phyloP scores from a whole-genome alignment of 73 alveolate genomes.

The Paramecium caudatum region DNA sequence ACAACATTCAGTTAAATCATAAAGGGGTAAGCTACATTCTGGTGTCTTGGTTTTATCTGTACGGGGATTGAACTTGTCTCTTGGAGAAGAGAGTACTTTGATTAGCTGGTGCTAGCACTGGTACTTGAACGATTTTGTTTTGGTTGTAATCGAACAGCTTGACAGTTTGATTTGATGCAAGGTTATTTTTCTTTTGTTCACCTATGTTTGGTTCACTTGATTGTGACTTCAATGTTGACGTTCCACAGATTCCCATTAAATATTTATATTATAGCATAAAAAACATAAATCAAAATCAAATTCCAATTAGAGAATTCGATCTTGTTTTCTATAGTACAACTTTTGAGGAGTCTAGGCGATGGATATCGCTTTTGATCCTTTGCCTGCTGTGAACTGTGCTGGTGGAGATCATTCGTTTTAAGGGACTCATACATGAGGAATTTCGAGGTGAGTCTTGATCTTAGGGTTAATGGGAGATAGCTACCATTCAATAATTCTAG shows the following conservation, averaged over 20 bases:
- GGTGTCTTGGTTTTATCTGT: background rate
- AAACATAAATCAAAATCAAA: background rate
- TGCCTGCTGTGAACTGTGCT: background rate
- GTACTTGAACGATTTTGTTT: background rate
- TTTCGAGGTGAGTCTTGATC: slow-evolving; percentile 26
- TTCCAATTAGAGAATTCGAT: background rate
- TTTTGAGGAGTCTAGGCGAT: background rate
- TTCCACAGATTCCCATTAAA: slow-evolving; percentile 42
- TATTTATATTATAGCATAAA: background rate
- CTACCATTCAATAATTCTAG: background rate
- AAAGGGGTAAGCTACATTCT: no score
- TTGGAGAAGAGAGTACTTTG: background rate
- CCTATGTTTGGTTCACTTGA: background rate
- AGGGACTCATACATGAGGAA: background rate
- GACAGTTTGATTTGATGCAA: background rate
- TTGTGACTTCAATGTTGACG: background rate
- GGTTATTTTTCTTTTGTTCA: background rate
- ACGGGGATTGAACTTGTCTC: background rate
- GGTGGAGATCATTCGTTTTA: background rate
- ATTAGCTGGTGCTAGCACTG: background rate
- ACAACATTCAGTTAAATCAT: no score
- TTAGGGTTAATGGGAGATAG: background rate
- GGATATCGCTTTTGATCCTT: background rate
- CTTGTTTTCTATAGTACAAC: background rate
- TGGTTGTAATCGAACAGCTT: background rate